Evolutionary conservation across 164 flowering plant genomes (phyloP).

Genomic region (Chimonanthus salicifolius): DNA sequence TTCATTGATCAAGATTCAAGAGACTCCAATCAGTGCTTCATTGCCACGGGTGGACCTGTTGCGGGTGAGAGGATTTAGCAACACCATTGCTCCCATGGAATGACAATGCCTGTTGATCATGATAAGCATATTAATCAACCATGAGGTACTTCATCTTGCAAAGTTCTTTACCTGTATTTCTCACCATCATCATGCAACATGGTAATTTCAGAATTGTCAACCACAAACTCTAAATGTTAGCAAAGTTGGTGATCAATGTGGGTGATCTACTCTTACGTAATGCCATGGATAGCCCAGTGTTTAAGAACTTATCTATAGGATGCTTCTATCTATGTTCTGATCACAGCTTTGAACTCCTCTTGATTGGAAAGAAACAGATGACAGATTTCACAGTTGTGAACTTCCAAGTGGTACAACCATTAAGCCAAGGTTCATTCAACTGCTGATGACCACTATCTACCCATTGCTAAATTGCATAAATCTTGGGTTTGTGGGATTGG

Average conservation of each 20-base stretch:
- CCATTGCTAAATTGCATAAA: neutral
- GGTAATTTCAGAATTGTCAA: too few species aligned
- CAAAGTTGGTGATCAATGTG: too few species aligned
- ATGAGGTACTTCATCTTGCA: neutral
- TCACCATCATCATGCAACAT: too few species aligned
- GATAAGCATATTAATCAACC: neutral
- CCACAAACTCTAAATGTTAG: too few species aligned
- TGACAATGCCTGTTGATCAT: neutral
- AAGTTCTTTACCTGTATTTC: neutral
- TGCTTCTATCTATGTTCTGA: neutral
- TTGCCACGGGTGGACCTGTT: neutral
- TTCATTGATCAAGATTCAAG: conserved; percentile 17
- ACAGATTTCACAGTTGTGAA: neutral
- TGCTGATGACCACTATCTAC: neutral
- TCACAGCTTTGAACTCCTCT: neutral
- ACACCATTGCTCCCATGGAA: neutral
- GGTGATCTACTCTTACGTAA: too few species aligned
- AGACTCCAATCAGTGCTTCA: conserved; percentile 13
- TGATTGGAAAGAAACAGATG: neutral
- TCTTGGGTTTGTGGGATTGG: neutral
- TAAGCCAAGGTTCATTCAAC: neutral
- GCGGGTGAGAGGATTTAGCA: conserved; percentile 12
- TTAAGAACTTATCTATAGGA: neutral
- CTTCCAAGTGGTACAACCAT: neutral
- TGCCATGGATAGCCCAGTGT: too few species aligned